Base-by-base conservation (phyloP, 2,329 filamentous ascomycete species). In the Clonostachys solani region DNA sequence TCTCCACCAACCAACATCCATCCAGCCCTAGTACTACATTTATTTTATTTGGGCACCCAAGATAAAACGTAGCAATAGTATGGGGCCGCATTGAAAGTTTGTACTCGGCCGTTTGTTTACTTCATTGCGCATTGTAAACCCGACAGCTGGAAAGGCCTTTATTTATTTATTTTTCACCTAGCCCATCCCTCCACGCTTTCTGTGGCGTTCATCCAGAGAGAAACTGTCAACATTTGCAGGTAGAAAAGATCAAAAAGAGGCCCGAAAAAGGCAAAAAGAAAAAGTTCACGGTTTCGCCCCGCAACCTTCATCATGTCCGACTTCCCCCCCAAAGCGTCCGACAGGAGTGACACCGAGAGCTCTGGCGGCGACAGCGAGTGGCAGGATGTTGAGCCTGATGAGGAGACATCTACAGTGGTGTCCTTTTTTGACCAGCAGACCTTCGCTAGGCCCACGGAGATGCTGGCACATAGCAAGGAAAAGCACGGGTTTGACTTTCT, bases 381-480 rank as follows among this genome's bases (percentile, higher is more conserved):
- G 75, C 67, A 72, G 43, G 74, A 78, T 48, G 58, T 75, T 23
- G 85, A 87, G 56, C 72, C 76, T 6, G 86, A 89, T 46, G 78
- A 85, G 56, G 78, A 86, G 53, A 67, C 73, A 5, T 71, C 83
- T 23, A 68, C 77, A 17, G 74, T 90, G 48, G 72, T 86, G 43
- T 89, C 86, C 17, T 72, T 92, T 34, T 78, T 91, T 52, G 84
- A 86, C 54, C 77, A 83, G 48, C 71, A 77, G 50, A 78, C 81
- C 36, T 92, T 89, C 59, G 66, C 79, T 8, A 80, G 84, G 58
- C 77, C 83, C 35, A 63, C 67, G 29, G 72, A 77, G 17, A 89
- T 92, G 85, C 70, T 92, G 42, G 68, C 74, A 35, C 74, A 89
- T 60, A 87, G 83, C 75, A 85, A 80, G 58, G 74, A 83, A 44